Percentiles rank a stretch among this genome's conserved stretches.
phyloP scores from a whole-genome alignment of 2,329 filamentous ascomycete species.

The Scedosporium aurantiacum region DNA sequence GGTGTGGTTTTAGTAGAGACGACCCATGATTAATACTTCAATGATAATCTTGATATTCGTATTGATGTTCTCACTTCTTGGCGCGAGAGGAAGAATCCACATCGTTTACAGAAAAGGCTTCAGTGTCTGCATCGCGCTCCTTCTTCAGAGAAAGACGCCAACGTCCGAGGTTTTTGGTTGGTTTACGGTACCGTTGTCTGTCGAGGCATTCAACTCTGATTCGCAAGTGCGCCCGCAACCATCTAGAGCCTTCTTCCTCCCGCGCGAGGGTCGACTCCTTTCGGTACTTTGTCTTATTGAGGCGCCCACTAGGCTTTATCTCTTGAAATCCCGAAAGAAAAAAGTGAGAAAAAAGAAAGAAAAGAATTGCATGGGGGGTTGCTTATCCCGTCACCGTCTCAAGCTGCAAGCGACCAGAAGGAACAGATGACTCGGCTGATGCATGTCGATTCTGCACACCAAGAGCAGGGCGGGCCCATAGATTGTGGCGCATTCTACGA shows the following conservation, averaged over 20 bases:
- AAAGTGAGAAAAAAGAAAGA: neutral
- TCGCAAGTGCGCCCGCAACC: too few species aligned
- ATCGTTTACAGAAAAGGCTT: neutral
- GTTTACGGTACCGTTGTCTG: neutral
- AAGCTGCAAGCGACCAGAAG: neutral
- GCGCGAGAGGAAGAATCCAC: neutral
- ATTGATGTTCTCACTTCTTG: neutral
- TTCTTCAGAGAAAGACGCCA: neutral
- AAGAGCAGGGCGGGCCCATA: neutral
- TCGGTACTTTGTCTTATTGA: too few species aligned
- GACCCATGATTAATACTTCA: too few species aligned
- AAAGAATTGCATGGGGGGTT: neutral
- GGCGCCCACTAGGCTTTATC: too few species aligned
- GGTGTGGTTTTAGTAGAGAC: too few species aligned
- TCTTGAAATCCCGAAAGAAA: neutral
- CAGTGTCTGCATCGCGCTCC: neutral
- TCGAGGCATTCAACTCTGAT: too few species aligned
- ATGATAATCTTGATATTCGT: neutral
- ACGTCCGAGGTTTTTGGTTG: neutral
- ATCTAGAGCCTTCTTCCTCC: too few species aligned
- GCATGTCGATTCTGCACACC: neutral
- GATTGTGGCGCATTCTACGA: neutral
- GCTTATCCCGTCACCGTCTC: neutral
- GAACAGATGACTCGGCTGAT: neutral
- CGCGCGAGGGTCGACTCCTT: too few species aligned